A percentile compares a stretch with the other conserved stretches of the same genome.
Conservation (phyloP, 345 rosid species). For the Gossypium stocksii region DNA sequence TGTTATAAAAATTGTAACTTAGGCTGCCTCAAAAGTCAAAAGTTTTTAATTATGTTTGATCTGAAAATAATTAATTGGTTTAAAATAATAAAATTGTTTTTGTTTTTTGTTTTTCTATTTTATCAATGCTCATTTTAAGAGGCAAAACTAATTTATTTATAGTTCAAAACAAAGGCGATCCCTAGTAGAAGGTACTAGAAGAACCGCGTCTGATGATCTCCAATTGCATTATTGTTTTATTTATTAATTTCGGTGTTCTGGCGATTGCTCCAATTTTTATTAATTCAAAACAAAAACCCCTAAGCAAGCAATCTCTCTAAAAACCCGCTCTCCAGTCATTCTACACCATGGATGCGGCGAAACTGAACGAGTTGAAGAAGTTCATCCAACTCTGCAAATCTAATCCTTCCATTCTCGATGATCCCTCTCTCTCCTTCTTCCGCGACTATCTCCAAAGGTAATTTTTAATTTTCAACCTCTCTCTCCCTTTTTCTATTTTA, state of each 20-base stretch:
- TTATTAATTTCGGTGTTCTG: neutral
- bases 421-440: constrained; percentile 90
- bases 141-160: neutral
- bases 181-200: neutral
- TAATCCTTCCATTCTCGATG: constrained; percentile 66
- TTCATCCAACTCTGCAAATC: constrained; percentile 80
- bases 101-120: no score
- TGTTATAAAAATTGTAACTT: no score
- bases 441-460: constrained; percentile 89
- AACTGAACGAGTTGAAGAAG: constrained; percentile 52
- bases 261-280: no score
- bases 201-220: neutral
- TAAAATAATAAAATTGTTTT: no score
- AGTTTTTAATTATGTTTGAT: no score
- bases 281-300: neutral
- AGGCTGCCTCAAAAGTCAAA: no score
- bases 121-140: no score
- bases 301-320: neutral
- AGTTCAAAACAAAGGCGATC: neutral
- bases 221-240: neutral
- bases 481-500: neutral
- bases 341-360: constrained; percentile 47
- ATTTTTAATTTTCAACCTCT: neutral
- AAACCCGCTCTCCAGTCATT: neutral
- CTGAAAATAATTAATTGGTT: no score